Percentiles rank a stretch among this genome's conserved stretches.
Evolutionary conservation across 108 stramenopile genomes (phyloP).

Genomic region (Cyclotella baltica): DNA sequence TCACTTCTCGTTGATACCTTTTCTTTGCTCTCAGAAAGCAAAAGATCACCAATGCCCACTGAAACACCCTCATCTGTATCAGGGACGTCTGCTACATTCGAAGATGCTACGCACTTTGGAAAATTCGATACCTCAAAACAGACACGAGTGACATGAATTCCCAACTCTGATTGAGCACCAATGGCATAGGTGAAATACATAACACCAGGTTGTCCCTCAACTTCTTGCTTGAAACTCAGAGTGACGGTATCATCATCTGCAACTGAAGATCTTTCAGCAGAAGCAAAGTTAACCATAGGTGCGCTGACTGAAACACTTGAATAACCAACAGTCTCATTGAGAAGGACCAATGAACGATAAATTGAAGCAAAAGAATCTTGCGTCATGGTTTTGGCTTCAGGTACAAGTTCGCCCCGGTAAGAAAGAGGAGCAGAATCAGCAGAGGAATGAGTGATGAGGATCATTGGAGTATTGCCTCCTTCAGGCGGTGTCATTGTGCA

Average conservation of each 20-base stretch:
- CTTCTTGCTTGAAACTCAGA: conserved; percentile 28
- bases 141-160: conserved; percentile 45
- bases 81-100: background rate
- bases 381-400: conserved; percentile 32
- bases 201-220: conserved; percentile 38
- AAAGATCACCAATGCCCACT: conserved; percentile 9
- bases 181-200: conserved; percentile 62
- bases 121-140: conserved; percentile 39
- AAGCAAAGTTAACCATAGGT: conserved; percentile 16
- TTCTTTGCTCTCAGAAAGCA: background rate
- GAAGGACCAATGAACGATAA: conserved; percentile 31
- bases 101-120: background rate
- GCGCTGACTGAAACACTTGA: conserved; percentile 24
- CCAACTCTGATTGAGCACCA: conserved; percentile 34
- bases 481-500: conserved; percentile 55
- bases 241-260: conserved; percentile 24
- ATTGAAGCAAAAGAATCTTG: conserved; percentile 25
- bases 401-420: conserved; percentile 19
- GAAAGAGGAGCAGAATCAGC: conserved; percentile 17
- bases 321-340: conserved; percentile 35
- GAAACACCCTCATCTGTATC: background rate
- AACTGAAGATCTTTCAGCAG: conserved; percentile 2
- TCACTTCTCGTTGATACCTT: background rate
- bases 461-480: conserved; percentile 40
- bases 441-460: conserved; percentile 34